Evolutionary conservation across 2,329 filamentous ascomycete genomes (phyloP).

Genomic region (Trichoderma sp.): DNA sequence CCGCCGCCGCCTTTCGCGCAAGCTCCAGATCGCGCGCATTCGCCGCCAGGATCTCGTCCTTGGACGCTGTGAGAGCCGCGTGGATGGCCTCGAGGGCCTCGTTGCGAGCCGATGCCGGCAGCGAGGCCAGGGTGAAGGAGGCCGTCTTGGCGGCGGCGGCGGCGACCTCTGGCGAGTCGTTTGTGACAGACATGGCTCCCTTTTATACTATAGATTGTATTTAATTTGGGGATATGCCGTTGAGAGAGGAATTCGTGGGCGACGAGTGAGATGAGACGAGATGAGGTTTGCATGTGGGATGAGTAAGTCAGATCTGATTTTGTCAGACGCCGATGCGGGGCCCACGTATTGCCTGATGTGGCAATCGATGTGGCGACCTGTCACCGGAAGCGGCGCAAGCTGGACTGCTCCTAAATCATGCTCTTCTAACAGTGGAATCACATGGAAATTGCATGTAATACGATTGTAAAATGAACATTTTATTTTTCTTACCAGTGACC

Average conservation of each 20-base stretch:
- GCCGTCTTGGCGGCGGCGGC: constrained; percentile 77
- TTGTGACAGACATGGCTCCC: constrained; percentile 79
- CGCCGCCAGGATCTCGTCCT: constrained; percentile 77
- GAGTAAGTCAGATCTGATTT: constrained; percentile 12
- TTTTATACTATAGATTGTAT: neutral
- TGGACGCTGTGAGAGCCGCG: constrained; percentile 68
- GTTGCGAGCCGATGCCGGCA: constrained; percentile 76
- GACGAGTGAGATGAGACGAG: neutral
- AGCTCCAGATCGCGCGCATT: constrained; percentile 80
- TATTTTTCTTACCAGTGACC: no score
- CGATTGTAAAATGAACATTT: neutral
- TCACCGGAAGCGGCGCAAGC: constrained; percentile 1
- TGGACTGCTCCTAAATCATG: neutral
- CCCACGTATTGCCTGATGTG: constrained; percentile 3
- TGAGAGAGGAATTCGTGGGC: neutral
- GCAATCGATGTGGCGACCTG: neutral
- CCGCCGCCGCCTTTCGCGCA: constrained; percentile 71
- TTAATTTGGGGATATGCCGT: neutral
- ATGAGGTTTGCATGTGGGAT: neutral
- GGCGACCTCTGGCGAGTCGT: constrained; percentile 74
- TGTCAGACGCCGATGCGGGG: constrained; percentile 12
- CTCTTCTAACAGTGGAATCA: neutral
- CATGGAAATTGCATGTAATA: neutral
- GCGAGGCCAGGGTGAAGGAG: constrained; percentile 79
- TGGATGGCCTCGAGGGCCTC: constrained; percentile 83